Evolutionary conservation across 106 monocot species (phyloP), one percentile per base, ranked within the genome.

Genomic region (Allium sativum): DNA sequence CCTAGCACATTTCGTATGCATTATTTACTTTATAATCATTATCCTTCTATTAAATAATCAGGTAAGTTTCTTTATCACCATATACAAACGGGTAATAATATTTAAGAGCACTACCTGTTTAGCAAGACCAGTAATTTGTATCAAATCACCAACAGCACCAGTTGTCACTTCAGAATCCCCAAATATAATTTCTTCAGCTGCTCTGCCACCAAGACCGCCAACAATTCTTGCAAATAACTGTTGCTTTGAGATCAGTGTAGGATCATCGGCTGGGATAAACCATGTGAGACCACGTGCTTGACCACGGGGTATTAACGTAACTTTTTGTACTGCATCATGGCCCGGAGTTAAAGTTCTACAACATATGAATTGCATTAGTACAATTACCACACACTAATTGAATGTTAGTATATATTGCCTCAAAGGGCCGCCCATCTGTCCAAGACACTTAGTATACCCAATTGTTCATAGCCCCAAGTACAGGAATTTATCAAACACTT

Each of bases 81-180:
- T 31, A 31, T 31, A 31, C 31, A 31, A 31, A 31, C 4, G 31
- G 31, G 31, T 31, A 31, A 31, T 31, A 31, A 31, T 31, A 31
- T 31, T 31, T 15, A 12, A 61, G 60, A 60, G 7, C n/a, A n/a
- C 44, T 82, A 88, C 96, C 91, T 92, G 91, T 68, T 82, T 91
- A 42, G 96, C 91, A 58, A 98, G 78, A 58, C 88, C 76, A 80
- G 96, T 85, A 56, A 98, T 88, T 70, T 98, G 96, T 51, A 88
- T 87, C 48, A 98, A 72, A 65, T 98, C 96, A 56, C 96, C 96
- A 22, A 85, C 96, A 67, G 96, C 96, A 65, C 96, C 96, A 41
- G 96, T 98, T 13, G 96, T 98, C 22, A 98, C 87, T 74, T 98
- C 96, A 67, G 96, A 72, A 54, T 92, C 96, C 53, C 96, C 96